Evolutionary conservation across 2,329 filamentous ascomycete species (phyloP).

Genomic region (Colletotrichum tanaceti): DNA sequence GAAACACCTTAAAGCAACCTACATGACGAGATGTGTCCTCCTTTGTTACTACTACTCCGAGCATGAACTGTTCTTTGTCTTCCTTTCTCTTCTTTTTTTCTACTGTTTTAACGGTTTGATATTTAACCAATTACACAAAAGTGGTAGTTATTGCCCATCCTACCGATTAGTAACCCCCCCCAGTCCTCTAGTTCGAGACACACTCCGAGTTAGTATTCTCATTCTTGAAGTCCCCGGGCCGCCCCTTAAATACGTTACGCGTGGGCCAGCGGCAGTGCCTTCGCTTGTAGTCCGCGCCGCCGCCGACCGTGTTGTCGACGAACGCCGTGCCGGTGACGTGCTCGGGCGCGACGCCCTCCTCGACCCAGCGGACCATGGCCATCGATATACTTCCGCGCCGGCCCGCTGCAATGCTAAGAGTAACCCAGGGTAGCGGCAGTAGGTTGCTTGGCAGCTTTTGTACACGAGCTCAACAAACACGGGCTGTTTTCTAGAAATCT

Average conservation of each 20-base stretch:
- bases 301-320: constrained; percentile 43
- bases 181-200: background rate
- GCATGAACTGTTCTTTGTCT: too few species aligned
- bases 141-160: too few species aligned
- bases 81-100: too few species aligned
- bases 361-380: constrained; percentile 61
- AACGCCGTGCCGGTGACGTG: constrained; percentile 50
- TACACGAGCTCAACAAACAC: too few species aligned
- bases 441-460: background rate
- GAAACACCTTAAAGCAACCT: too few species aligned
- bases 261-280: constrained; percentile 51
- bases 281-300: constrained; percentile 47
- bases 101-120: too few species aligned
- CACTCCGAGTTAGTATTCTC: constrained; percentile 38
- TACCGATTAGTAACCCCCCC: too few species aligned
- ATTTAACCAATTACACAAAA: too few species aligned
- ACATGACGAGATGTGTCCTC: too few species aligned
- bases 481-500: too few species aligned
- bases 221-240: constrained; percentile 31
- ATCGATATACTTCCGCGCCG: constrained; percentile 39
- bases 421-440: background rate
- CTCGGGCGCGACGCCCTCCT: constrained; percentile 55
- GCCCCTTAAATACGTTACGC: constrained; percentile 48
- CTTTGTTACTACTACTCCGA: too few species aligned
- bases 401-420: background rate